These are phyloP conservation scores for Colletotrichum lindemuthianum DNA, from an alignment of 2,329 filamentous ascomycete genomes.

Conservation along the genomic window DNA sequence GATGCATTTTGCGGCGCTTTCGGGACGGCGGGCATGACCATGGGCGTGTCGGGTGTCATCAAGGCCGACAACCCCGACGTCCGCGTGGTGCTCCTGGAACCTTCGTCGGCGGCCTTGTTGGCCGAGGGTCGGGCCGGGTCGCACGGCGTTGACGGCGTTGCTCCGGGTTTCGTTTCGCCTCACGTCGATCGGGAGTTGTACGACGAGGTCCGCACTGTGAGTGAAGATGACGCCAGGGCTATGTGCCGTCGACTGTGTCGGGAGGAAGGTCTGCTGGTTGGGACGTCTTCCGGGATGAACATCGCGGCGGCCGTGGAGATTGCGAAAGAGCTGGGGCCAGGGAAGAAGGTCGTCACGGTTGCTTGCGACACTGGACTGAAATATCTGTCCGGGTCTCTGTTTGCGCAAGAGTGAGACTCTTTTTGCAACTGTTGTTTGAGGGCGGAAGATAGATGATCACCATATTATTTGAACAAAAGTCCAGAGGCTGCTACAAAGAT, in stretches of 20 bases:
- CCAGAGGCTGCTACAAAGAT: no score
- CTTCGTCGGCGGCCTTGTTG: conserved; percentile 5
- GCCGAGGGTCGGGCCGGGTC: conserved; percentile 5
- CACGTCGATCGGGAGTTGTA: conserved; percentile 20
- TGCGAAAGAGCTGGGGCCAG: conserved; percentile 20
- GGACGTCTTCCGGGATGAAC: conserved; percentile 9
- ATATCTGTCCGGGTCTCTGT: conserved; percentile 15
- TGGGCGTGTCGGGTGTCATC: conserved; percentile 21
- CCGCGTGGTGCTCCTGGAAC: conserved; percentile 21
- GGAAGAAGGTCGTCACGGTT: conserved; percentile 17
- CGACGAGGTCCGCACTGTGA: conserved; percentile 15
- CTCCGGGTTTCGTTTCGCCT: conserved; percentile 10
- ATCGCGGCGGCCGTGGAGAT: neutral
- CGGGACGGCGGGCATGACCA: conserved; percentile 30
- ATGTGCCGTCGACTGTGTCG: conserved; percentile 22
- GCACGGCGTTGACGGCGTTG: conserved; percentile 24
- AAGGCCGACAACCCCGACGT: conserved; percentile 1
- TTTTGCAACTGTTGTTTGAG: no score
- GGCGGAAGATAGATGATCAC: no score
- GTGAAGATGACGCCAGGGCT: conserved; percentile 10
- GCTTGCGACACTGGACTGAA: conserved; percentile 26
- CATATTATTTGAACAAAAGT: no score
- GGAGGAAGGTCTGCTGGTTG: conserved; percentile 25
- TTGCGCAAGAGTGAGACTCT: no score
- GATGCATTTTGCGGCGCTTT: conserved; percentile 34